A percentile compares a stretch with the other conserved stretches of the same genome.
Conservation (phyloP, 108 stramenopile genomes). For the Cyclostephanos tholiformis region DNA sequence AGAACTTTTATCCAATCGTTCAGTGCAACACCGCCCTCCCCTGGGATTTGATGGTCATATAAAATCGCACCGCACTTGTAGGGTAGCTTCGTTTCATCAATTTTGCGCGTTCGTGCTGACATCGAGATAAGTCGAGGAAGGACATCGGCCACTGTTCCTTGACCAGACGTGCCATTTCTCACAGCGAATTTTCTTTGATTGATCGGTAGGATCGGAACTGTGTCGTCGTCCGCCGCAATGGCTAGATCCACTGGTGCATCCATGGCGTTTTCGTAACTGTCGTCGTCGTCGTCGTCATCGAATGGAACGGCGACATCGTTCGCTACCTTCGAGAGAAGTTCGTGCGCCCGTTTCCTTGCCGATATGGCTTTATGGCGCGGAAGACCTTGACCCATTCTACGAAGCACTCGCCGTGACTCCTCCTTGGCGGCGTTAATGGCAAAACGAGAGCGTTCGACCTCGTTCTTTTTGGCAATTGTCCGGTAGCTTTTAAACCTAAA, state of each 20-base stretch:
- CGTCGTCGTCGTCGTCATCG: slow-evolving; percentile 7
- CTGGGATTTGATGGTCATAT: slow-evolving; percentile 35
- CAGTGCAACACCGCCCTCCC: slow-evolving; percentile 17
- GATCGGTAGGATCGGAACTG: slow-evolving; percentile 17
- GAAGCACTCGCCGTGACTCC: background rate
- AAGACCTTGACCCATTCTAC: too few species aligned
- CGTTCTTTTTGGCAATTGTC: too few species aligned
- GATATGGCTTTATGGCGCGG: too few species aligned
- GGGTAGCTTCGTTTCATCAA: slow-evolving; percentile 33
- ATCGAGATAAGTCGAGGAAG: slow-evolving; percentile 14
- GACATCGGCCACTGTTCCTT: slow-evolving; percentile 14
- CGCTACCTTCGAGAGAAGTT: background rate
- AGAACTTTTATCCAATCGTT: slow-evolving; percentile 35
- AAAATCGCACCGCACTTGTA: slow-evolving; percentile 40
- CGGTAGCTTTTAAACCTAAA: background rate
- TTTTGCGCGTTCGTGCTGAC: slow-evolving; percentile 28
- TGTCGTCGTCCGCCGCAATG: background rate
- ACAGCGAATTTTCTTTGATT: slow-evolving; percentile 23
- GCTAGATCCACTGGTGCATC: too few species aligned
- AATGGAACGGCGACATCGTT: background rate
- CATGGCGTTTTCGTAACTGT: background rate
- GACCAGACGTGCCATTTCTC: slow-evolving; percentile 6
- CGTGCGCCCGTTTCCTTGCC: too few species aligned
- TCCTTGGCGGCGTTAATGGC: background rate
- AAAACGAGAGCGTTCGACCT: background rate